A percentile compares a stretch with the other conserved stretches of the same genome.
phyloP scores from a whole-genome alignment of 768 basidiomycete genomes.

The Russula sp. region DNA sequence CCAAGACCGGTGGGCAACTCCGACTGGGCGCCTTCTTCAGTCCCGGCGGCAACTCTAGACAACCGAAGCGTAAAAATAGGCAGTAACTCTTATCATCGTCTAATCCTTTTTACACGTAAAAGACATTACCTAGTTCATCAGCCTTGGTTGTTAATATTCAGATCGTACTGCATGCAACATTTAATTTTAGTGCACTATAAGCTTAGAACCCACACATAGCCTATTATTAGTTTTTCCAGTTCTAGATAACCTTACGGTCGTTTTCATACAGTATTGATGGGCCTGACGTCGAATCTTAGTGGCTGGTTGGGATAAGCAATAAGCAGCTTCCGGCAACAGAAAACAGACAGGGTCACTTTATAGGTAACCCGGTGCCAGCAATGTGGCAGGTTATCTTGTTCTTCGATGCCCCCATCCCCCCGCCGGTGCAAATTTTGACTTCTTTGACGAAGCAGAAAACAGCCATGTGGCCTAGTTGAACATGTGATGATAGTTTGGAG shows the following conservation, averaged over 20 bases:
- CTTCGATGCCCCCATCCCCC: no score
- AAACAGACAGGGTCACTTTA: no score
- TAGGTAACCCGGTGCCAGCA: no score
- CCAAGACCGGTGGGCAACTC: constrained; percentile 24
- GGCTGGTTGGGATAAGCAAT: no score
- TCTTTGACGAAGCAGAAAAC: no score
- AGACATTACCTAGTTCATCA: constrained; percentile 27
- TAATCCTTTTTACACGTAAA: not conserved
- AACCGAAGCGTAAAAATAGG: constrained; percentile 9
- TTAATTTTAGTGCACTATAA: constrained; percentile 1
- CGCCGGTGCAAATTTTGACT: no score
- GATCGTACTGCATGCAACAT: not conserved
- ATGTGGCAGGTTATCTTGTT: no score
- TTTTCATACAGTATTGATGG: no score
- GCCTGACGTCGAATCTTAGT: no score
- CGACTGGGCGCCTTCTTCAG: constrained; percentile 16
- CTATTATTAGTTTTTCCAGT: not conserved
- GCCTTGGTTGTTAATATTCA: constrained; percentile 29
- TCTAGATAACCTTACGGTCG: not conserved
- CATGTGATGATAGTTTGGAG: no score
- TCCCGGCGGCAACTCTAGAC: constrained; percentile 6
- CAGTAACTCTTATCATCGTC: not conserved
- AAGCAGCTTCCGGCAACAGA: no score
- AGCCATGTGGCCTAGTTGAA: no score
- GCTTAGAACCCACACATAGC: not conserved